These are phyloP conservation scores for Massariosphaeria phaeospora DNA, from an alignment of 495 filamentous ascomycete genomes.

Conservation along the genomic window DNA sequence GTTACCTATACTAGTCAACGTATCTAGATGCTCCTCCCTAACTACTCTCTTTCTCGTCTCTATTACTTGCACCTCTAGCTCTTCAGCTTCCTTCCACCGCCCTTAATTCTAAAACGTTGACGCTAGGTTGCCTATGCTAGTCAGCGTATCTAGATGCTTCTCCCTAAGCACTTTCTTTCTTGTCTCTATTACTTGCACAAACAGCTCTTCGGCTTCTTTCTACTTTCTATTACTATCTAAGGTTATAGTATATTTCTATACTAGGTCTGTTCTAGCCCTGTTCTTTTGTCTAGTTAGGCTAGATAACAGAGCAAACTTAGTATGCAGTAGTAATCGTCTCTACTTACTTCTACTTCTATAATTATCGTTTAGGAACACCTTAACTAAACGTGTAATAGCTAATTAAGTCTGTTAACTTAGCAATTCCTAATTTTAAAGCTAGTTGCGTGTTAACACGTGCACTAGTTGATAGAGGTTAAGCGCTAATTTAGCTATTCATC, in stretches of 20 bases:
- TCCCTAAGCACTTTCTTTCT: conserved; percentile 15
- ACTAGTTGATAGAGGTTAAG: conserved; percentile 40
- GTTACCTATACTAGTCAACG: conserved; percentile 16
- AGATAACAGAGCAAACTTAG: conserved; percentile 8
- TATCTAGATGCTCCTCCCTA: conserved; percentile 26
- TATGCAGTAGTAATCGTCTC: conserved; percentile 37
- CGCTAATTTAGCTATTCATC: conserved; percentile 14
- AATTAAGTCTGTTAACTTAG: conserved; percentile 15
- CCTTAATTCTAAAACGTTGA: conserved; percentile 10
- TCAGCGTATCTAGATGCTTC: conserved; percentile 22
- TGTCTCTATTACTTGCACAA: conserved; percentile 13
- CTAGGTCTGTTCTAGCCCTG: neutral
- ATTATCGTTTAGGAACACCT: conserved; percentile 30
- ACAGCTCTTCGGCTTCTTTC: conserved; percentile 13
- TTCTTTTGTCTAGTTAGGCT: neutral
- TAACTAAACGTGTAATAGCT: conserved; percentile 18
- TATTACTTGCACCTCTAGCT: conserved; percentile 4
- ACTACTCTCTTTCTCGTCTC: conserved; percentile 7
- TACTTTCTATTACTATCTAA: conserved; percentile 1
- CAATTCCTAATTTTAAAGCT: conserved; percentile 33
- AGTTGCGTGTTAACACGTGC: conserved; percentile 39
- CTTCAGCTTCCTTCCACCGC: conserved; percentile 12
- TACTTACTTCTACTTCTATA: conserved; percentile 34
- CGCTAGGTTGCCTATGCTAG: conserved; percentile 11
- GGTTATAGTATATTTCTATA: conserved; percentile 4